Evolutionary conservation across 805 yeast genomes (phyloP).

Genomic region (Torulaspora quercuum): DNA sequence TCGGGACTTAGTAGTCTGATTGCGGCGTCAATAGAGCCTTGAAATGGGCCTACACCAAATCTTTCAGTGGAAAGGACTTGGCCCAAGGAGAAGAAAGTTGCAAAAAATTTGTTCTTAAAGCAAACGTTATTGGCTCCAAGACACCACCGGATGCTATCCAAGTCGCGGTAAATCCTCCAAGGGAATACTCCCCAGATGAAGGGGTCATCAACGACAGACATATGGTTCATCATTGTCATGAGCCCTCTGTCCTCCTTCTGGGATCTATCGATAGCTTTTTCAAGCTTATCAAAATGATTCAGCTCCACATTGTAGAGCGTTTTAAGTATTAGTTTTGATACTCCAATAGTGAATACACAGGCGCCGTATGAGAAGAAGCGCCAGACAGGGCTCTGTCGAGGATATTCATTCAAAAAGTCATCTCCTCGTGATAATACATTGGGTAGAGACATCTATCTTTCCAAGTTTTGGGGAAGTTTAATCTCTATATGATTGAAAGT

Average conservation of each 20-base stretch:
- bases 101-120: constrained; percentile 52
- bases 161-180: constrained; percentile 55
- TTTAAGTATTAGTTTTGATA: constrained; percentile 59
- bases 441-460: constrained; percentile 55
- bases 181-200: constrained; percentile 85
- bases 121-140: constrained; percentile 91
- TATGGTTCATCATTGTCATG: constrained; percentile 86
- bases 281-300: constrained; percentile 60
- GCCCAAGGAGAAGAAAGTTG: constrained; percentile 77
- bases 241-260: constrained; percentile 67
- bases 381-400: constrained; percentile 61
- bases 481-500: not conserved
- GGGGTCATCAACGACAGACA: constrained; percentile 91
- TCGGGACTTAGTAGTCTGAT: constrained; percentile 76
- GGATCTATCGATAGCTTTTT: constrained; percentile 59
- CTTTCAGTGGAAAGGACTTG: constrained; percentile 83
- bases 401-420: constrained; percentile 60
- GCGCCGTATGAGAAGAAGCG: constrained; percentile 63
- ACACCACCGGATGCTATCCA: constrained; percentile 84
- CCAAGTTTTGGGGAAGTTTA: too few species aligned
- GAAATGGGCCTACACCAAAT: constrained; percentile 92
- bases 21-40: constrained; percentile 83
- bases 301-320: constrained; percentile 62
- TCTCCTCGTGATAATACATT: constrained; percentile 72
- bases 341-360: constrained; percentile 59